Base-by-base conservation (phyloP, 2,329 filamentous ascomycete genomes). In the Cryphonectria carpinicola region DNA sequence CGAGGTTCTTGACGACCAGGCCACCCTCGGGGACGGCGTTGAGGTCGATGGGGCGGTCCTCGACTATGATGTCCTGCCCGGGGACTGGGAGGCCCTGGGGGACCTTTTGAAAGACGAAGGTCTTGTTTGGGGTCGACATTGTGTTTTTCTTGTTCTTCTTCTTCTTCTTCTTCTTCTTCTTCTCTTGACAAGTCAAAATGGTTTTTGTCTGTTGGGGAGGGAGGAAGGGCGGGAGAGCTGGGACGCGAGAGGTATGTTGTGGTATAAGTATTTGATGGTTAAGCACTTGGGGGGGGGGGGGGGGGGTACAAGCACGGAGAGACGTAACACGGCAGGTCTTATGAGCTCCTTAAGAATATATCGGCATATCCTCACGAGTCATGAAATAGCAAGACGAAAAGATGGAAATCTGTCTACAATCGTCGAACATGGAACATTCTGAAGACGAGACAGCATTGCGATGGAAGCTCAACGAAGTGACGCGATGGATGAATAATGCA, bases 101-200 rank as follows among this genome's bases (percentile, higher is more conserved):
- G 72, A 90, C 76, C 75, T 89, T 83, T 78, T 91, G 93, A 87
- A 91, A 95, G 80, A 94, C 84, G 76, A 96, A 82, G 54, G 86
- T 88, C 83, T 93, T 94, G 88, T 95, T 96, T 54, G 72, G 61
- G 65, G 80, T 76, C 19, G 78, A 76, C 82, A 83, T 83, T 41
- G 41, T 73, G 60, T 85, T 39, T 39, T 28, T 28, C 28, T 28
- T 28, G 1, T 28, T 11, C 37, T 39, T 39, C 32, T 32, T 32
- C 3, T 32, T 32, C 4, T 39, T 39, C n/a, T n/a, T n/a, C n/a
- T n/a, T n/a, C n/a, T n/a, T n/a, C n/a, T n/a, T n/a, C n/a, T n/a
- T n/a, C 8, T 37, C 5, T 37, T 37, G 37, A 11, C 37, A 10
- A 37, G 37, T 10, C 32, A 32, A 37, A 69, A 69, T 84, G 84